Evolutionary conservation across 1,284 basidiomycete species (phyloP), one percentile per base, ranked within the genome.

Genomic region (Gymnopus androsaceus): DNA sequence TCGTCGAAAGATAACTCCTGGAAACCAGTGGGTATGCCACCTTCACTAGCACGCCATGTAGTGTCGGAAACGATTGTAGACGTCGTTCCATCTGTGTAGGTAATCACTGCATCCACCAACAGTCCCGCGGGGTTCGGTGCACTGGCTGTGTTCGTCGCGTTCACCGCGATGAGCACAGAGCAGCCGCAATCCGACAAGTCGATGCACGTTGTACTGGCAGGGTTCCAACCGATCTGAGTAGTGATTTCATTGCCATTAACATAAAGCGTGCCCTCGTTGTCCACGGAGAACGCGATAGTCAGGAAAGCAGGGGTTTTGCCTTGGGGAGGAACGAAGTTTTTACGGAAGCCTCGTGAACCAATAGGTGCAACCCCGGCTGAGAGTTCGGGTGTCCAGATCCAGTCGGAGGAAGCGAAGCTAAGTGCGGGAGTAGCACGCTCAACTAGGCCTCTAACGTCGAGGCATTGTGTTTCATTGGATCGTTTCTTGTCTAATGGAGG

Each of bases 301-400:
- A 66, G 66, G 19, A 55, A 62, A 31, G 60, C 45, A 1, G 66
- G 50, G 4, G 62, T 61, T 55, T 69, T 69, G 3, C 67, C 66
- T 8, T 40, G 38, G 0, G 68, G 65, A 0, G 67, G 48, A 12
- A 51, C 27, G 57, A 67, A 67, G 1, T 64, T 65, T 47, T 65
- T 66, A 30, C 69, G 65, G 41, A 71, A 65, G 3, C 65, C 68
- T 28, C 64, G 63, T 9, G 61, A 48, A n/a, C 62, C 64, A 5
- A 63, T 59, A 8, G 67, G 66, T n/a, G 68, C 65, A 5, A 54
- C 56, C 17, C 53, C 53, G 17, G 28, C 19, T 1, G 56, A 47
- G 7, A 61, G n/a, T 47, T 66, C 64, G 4, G 63, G 52, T 0
- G 68, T 64, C 69, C 69, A 72, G 27, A 71, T 71, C 70, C 70